Evolutionary conservation across 306 rosid genomes (phyloP).

Genomic region (Gynostemma pentaphyllum): DNA sequence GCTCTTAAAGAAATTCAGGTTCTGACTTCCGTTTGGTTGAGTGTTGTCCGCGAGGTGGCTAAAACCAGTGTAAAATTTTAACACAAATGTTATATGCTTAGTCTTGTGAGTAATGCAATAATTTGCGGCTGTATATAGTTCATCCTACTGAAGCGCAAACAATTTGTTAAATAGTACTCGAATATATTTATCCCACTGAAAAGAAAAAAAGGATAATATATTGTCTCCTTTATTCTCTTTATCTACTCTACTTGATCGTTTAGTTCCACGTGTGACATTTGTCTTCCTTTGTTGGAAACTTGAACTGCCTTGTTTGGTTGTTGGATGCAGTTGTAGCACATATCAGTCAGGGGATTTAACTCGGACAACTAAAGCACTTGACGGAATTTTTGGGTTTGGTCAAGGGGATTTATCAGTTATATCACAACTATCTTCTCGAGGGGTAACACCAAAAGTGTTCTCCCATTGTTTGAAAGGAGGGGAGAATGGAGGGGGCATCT

Average conservation of each 20-base stretch:
- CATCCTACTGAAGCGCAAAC: not conserved
- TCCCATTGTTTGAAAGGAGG: constrained; percentile 89
- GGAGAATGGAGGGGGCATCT: constrained; percentile 80
- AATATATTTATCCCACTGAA: not conserved
- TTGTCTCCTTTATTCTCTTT: not conserved
- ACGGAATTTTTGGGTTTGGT: constrained; percentile 95
- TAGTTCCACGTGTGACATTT: not conserved
- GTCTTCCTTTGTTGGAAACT: constrained; percentile 6
- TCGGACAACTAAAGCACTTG: constrained; percentile 74
- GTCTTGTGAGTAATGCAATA: not conserved
- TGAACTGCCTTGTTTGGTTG: constrained; percentile 20
- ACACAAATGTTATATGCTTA: not conserved
- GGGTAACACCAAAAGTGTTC: constrained; percentile 77
- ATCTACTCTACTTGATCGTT: not conserved
- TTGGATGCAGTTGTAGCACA: constrained; percentile 76
- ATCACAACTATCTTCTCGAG: constrained; percentile 76
- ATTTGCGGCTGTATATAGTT: not conserved
- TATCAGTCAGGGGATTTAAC: constrained; percentile 69
- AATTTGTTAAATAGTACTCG: not conserved
- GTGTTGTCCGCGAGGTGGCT: not conserved
- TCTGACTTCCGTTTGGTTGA: not conserved
- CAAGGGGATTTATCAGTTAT: constrained; percentile 71
- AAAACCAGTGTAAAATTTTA: not conserved
- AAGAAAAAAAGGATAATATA: not conserved
- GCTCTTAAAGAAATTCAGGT: not conserved